Evolutionary conservation across 495 filamentous ascomycete species (phyloP).

Genomic region (Glutinoglossum americanum): DNA sequence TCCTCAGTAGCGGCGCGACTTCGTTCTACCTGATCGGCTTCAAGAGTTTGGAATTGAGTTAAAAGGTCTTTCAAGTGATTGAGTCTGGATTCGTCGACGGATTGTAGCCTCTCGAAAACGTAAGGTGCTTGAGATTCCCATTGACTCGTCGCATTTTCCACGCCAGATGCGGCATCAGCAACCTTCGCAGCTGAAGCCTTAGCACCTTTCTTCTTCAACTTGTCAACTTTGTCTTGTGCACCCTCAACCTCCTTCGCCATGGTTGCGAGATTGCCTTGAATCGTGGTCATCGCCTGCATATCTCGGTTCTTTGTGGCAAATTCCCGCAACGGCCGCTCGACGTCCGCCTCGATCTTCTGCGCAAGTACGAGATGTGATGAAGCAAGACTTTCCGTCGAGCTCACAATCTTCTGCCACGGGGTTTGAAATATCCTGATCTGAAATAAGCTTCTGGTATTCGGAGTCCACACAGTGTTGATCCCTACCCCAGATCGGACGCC

Average conservation of each 20-base stretch:
- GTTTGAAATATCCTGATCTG: conserved; percentile 56
- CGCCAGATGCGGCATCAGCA: conserved; percentile 46
- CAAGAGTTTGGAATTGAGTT: conserved; percentile 82
- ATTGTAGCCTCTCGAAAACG: conserved; percentile 86
- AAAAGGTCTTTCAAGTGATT: conserved; percentile 85
- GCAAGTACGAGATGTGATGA: conserved; percentile 68
- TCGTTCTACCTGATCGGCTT: conserved; percentile 69
- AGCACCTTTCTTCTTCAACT: conserved; percentile 55
- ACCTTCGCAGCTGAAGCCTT: conserved; percentile 66
- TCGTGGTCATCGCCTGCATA: conserved; percentile 62
- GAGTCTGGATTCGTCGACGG: conserved; percentile 68
- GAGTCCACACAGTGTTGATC: conserved; percentile 4
- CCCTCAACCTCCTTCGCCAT: conserved; percentile 71
- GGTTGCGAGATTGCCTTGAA: conserved; percentile 56
- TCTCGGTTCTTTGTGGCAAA: conserved; percentile 53
- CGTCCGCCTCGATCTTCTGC: conserved; percentile 70
- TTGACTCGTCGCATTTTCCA: conserved; percentile 57
- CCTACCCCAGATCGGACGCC: conserved; percentile 67
- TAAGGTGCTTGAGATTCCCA: conserved; percentile 95
- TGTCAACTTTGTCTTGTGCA: conserved; percentile 73
- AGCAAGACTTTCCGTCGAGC: conserved; percentile 57
- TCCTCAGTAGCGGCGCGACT: conserved; percentile 55
- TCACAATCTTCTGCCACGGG: conserved; percentile 83
- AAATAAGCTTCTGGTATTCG: conserved; percentile 7
- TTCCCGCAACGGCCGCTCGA: conserved; percentile 64